Conservation (phyloP, 2,329 filamentous ascomycete species). For the Trichoderma cornu-damae region DNA sequence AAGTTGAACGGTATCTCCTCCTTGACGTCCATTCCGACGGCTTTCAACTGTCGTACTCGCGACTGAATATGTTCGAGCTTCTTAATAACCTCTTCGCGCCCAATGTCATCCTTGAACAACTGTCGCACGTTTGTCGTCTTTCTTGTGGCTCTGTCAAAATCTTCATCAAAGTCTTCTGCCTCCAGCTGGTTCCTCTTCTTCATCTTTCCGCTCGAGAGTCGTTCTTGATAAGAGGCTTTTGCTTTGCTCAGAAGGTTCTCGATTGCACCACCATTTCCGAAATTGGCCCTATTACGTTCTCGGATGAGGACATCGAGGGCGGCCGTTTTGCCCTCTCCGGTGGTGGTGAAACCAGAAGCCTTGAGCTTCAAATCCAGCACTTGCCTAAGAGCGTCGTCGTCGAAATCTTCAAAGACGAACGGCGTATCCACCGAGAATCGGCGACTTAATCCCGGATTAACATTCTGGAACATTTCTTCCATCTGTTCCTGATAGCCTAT, state of each 20-base stretch:
- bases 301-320: conserved; percentile 57
- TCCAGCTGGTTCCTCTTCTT: conserved; percentile 61
- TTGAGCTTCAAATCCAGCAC: conserved; percentile 63
- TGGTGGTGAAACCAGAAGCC: conserved; percentile 48
- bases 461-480: conserved; percentile 66
- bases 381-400: conserved; percentile 47
- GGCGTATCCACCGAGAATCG: conserved; percentile 60
- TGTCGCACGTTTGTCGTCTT: conserved; percentile 40
- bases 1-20: conserved; percentile 60
- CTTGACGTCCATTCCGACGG: conserved; percentile 26
- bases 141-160: conserved; percentile 46
- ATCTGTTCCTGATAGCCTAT: conserved; percentile 67
- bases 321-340: conserved; percentile 46
- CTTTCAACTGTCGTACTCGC: conserved; percentile 32
- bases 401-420: conserved; percentile 67
- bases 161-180: conserved; percentile 67
- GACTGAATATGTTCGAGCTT: conserved; percentile 52
- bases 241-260: conserved; percentile 59
- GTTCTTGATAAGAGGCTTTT: conserved; percentile 39
- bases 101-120: conserved; percentile 56
- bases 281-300: conserved; percentile 60
- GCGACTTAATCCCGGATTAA: conserved; percentile 63
- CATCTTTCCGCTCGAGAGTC: conserved; percentile 23
- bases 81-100: conserved; percentile 50
- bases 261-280: conserved; percentile 71